Evolutionary conservation across 352 stramenopile genomes (phyloP), one percentile per base, ranked within the genome.

Genomic region (Hyaloperonospora brassicae): DNA sequence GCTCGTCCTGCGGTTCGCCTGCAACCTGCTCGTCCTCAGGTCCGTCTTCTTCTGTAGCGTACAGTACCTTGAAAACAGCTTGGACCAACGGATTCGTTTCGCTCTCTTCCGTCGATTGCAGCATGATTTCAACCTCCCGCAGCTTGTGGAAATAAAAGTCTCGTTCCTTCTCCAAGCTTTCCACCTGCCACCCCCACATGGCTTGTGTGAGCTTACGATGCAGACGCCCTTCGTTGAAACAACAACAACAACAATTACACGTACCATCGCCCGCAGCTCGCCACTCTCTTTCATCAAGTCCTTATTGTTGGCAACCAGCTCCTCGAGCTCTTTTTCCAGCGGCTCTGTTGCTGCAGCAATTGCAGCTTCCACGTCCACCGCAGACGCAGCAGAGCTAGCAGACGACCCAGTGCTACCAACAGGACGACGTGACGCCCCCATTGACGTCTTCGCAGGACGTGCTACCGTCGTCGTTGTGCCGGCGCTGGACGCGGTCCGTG

Each of bases 71-170:
- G 61, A 92, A 92, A 40, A 95, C 69, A n/a, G 54, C 51, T 59
- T 89, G 80, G 4, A 66, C 79, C 30, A 90, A 42, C 22, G 79
- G 72, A 40, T 73, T 84, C 44, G 65, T 47, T 39, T 90, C 79
- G 10, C 35, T 50, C 43, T 85, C 77, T 38, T 87, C 75, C 21
- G 70, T 57, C n/a, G 69, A 61, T 56, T 95, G 84, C 39, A 99
- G 75, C 72, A 98, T 86, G 17, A 98, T 86, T 73, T 99, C 97
- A 48, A 99, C 92, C 58, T 97, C 89, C 45, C 96, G 83, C 27
- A 99, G 79, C 72, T 99, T 99, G 47, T 96, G 84, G 70, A 99
- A 99, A 72, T 99, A 99, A 66, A 99, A 99, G 60, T 99, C 96
- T 8, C 96, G 78, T 68, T 98, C 96, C 55, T 89, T 90, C 64